A percentile compares a stretch with the other conserved stretches of the same genome.
phyloP scores from a whole-genome alignment of 2,329 filamentous ascomycete genomes.

The Beauveria brongniartii region DNA sequence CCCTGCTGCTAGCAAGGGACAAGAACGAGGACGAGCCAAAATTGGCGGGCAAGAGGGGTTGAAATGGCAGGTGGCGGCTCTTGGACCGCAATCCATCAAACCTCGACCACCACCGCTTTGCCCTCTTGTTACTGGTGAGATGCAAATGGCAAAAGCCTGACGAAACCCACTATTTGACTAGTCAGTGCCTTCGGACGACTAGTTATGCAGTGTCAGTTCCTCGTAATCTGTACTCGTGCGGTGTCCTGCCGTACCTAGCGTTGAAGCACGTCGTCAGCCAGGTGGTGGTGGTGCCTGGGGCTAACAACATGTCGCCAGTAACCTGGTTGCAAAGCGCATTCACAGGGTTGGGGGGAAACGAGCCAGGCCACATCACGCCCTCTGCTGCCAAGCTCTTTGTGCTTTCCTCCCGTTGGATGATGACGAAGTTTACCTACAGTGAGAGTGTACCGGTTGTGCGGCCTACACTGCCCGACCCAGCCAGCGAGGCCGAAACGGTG shows the following conservation, averaged over 20 bases:
- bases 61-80: neutral
- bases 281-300: slow-evolving; percentile 1
- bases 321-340: neutral
- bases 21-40: neutral
- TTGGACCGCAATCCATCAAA: neutral
- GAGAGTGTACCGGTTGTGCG: neutral
- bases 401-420: neutral
- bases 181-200: slow-evolving; percentile 7
- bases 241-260: neutral
- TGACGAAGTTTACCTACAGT: neutral
- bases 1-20: neutral
- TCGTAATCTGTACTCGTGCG: neutral
- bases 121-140: neutral
- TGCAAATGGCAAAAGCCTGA: neutral
- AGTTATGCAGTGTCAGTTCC: neutral
- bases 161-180: neutral
- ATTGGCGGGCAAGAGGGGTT: neutral
- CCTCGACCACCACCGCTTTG: neutral
- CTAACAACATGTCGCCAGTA: neutral
- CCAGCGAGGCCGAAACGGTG: neutral
- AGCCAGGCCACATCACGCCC: neutral
- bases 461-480: neutral
- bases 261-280: neutral
- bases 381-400: neutral
- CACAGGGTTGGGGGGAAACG: neutral